Base-by-base conservation (phyloP, 2,329 filamentous ascomycete species). In the Aspergillus sp. region DNA sequence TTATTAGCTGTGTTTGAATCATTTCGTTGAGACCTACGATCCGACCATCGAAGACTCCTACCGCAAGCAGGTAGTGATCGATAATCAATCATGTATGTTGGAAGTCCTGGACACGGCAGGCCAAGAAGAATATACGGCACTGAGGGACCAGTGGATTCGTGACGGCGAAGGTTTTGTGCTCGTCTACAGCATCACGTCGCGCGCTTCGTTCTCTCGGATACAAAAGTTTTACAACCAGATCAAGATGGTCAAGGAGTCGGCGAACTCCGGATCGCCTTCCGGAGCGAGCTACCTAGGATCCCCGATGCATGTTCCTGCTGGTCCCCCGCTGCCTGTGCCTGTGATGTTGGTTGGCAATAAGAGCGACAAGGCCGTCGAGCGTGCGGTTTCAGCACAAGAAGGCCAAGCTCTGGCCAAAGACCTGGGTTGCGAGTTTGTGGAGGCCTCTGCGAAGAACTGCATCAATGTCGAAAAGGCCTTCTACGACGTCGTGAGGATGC, bases 311-410 rank as follows among this genome's bases (percentile, higher is more conserved):
- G 68, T 65, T 6, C 71, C 79, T 45, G 60, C 39, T 50, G 67
- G 63, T 27, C 81, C 80, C 13, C 54, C 50, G 77, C 81, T 50
- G 34, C 85, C 85, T 13, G 89, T 93, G 11, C 93, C 93, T 37
- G 88, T 98, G 60, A 97, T 98, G 93, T 79, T 98, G 28, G 93
- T 98, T 31, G 93, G 93, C 54, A 97, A 98, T 77, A 98, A 98
- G 75, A 95, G 89, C 71, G 93, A 98, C 70, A 81, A 93, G 59
- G 89, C 95, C 37, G 95, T 91, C 27, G 93, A 97, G 71, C 83
- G 93, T 53, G 91, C 96, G 62, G 93, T 97, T 4, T 96, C 90
- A 2, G 95, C 90, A 40, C 93, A 97, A 68, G 93, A 98, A 71
- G 93, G 93, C 11, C 87, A 89, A 54, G 90, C 90, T 41, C 74